A percentile compares a stretch with the other conserved stretches of the same genome.
phyloP scores from a whole-genome alignment of 164 flowering plant genomes.

The Brasenia schreberi region DNA sequence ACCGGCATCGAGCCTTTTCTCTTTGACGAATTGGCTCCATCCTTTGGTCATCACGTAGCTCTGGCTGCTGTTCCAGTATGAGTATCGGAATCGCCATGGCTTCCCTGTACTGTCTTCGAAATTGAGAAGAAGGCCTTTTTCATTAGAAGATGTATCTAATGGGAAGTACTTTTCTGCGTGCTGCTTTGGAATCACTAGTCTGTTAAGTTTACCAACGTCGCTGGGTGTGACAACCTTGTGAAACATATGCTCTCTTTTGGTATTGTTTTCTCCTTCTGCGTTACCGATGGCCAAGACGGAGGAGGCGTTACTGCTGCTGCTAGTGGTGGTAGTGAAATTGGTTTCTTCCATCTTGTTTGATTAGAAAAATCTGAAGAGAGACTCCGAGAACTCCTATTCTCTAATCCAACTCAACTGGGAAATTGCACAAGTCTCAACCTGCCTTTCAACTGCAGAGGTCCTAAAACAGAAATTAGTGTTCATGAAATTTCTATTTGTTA shows the following conservation, averaged over 20 bases:
- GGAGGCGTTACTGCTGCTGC: not conserved
- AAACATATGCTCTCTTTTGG: slow-evolving; percentile 82
- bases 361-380: not conserved
- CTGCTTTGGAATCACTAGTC: slow-evolving; percentile 90
- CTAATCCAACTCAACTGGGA: not conserved
- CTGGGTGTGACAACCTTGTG: slow-evolving; percentile 94
- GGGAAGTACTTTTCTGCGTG: slow-evolving; percentile 97
- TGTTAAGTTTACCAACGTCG: slow-evolving; percentile 89
- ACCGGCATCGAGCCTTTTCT: slow-evolving; percentile 87
- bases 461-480: not conserved
- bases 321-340: not conserved
- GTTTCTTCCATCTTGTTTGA: not conserved
- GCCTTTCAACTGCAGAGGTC: not conserved
- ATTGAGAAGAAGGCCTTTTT: slow-evolving; percentile 61
- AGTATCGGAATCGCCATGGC: slow-evolving; percentile 84
- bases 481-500: not conserved
- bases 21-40: slow-evolving; percentile 94
- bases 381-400: not conserved
- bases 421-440: not conserved
- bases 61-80: slow-evolving; percentile 98
- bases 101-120: slow-evolving; percentile 81
- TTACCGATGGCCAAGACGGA: not conserved
- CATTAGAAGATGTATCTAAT: slow-evolving; percentile 51
- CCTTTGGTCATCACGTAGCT: slow-evolving; percentile 99
- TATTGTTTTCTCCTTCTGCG: not conserved